Evolutionary conservation across 2,329 filamentous ascomycete species (phyloP).

Genomic region (Gremmenia infestans): DNA sequence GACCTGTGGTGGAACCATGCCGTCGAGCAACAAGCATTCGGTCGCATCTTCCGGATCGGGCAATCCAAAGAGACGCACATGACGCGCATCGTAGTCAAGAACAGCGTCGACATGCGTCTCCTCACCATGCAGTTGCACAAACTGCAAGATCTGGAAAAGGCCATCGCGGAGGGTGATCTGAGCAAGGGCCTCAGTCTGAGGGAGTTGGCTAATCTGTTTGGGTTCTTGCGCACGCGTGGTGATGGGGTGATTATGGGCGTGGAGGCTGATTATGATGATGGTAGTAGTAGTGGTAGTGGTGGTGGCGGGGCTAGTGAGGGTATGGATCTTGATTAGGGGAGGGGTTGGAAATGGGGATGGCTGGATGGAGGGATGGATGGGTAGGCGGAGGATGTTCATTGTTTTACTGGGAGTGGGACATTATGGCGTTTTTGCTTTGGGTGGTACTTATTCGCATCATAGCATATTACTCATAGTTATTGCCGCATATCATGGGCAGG

Average conservation of each 20-base stretch:
- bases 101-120: conserved; percentile 55
- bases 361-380: no score
- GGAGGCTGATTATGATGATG: conserved; percentile 25
- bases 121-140: conserved; percentile 52
- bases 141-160: conserved; percentile 37
- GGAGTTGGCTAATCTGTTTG: conserved; percentile 43
- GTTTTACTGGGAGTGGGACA: no score
- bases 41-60: conserved; percentile 59
- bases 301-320: neutral
- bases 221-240: conserved; percentile 34
- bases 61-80: conserved; percentile 57
- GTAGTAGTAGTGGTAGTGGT: neutral
- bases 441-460: no score
- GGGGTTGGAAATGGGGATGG: neutral
- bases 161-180: conserved; percentile 20
- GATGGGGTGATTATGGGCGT: conserved; percentile 29
- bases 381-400: neutral
- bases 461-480: no score
- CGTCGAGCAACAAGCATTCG: conserved; percentile 56
- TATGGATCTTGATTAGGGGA: neutral
- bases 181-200: conserved; percentile 22
- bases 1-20: conserved; percentile 33
- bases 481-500: neutral
- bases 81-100: conserved; percentile 49
- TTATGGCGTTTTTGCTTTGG: no score